Base-by-base conservation (phyloP, 2,329 filamentous ascomycete genomes). In the Beauveria caledonica region DNA sequence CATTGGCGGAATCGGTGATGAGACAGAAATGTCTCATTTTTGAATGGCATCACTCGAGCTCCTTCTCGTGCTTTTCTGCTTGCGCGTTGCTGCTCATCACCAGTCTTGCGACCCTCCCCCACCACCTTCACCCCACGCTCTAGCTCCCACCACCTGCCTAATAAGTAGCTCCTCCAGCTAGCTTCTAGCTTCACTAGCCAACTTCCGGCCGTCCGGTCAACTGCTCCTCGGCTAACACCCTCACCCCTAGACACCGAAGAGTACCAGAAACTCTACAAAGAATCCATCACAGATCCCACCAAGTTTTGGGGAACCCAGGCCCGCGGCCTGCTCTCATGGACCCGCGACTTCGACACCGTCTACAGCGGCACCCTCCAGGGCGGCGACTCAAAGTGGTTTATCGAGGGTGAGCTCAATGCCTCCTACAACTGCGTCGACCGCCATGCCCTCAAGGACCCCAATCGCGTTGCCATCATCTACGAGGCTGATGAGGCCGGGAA, bases 361-460 rank as follows among this genome's bases (percentile, higher is more conserved):
- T 86, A 86, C 73, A 84, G 81, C 62, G 94, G 94, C 63, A 86
- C 85, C 33, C 84, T 99, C 60, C 74, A 74, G 58, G 80, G 88
- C 64, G 94, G 94, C 67, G 92, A 99, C 78, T 87, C 83, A 70
- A 89, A 92, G 64, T 99, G 94, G 93, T 99, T 97, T 72, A 77
- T 92, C 63, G 94, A 97, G 78, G 94, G 94, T 66, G 85, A 87
- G 69, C 81, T 99, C 71, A 99, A 99, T 70, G 94, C 94, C 64
- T 94, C 90, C 29, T 97, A 92, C 85, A 99, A 99, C 80, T 96
- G 92, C 71, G 87, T 99, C 65, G 94, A 99, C 72, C 90, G 94
- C 63, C 93, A 97, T 75, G 94, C 94, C n/a, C 84, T 95, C 77
- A 92, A 92, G 77, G 86, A 96, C 77, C 94, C 94, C 52, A 79